phyloP scores from a whole-genome alignment of 495 filamentous ascomycete species.

The Penicillium atrosanguineum region DNA sequence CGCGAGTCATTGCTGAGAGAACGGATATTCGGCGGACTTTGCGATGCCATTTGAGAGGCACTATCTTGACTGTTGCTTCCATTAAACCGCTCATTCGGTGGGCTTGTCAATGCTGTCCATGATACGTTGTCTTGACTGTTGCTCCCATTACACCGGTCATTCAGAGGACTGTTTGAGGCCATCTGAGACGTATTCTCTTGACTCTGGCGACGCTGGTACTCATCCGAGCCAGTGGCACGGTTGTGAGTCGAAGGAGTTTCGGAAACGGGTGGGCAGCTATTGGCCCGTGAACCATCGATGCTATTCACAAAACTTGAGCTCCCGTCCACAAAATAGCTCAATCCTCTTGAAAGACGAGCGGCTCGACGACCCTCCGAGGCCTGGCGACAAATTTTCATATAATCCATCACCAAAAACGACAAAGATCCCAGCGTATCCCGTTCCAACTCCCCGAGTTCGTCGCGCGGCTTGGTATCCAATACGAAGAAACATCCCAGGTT shows the following conservation, averaged over 20 bases:
- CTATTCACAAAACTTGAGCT: conserved; percentile 44
- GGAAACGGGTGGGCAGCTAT: conserved; percentile 21
- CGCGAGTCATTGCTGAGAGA: conserved; percentile 29
- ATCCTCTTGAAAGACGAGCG: conserved; percentile 56
- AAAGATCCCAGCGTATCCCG: conserved; percentile 46
- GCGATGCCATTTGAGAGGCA: conserved; percentile 21
- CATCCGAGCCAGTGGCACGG: conserved; percentile 25
- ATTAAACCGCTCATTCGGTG: background rate
- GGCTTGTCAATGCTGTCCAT: conserved; percentile 20
- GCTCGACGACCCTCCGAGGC: conserved; percentile 56
- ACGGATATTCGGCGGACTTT: conserved; percentile 11
- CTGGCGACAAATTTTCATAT: conserved; percentile 57
- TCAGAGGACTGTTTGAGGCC: conserved; percentile 20
- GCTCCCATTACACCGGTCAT: conserved; percentile 5
- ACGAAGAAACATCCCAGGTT: conserved; percentile 71
- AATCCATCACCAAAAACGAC: conserved; percentile 58
- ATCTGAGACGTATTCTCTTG: conserved; percentile 23
- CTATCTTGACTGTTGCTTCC: conserved; percentile 9
- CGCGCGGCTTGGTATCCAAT: conserved; percentile 49
- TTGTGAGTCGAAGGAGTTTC: conserved; percentile 28
- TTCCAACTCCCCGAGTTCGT: conserved; percentile 33
- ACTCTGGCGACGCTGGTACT: conserved; percentile 16
- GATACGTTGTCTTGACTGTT: conserved; percentile 26
- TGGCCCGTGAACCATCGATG: conserved; percentile 23
- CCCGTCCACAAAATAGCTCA: conserved; percentile 63